Base-by-base conservation (phyloP, 2,329 filamentous ascomycete genomes). In the Penicillium sp. region DNA sequence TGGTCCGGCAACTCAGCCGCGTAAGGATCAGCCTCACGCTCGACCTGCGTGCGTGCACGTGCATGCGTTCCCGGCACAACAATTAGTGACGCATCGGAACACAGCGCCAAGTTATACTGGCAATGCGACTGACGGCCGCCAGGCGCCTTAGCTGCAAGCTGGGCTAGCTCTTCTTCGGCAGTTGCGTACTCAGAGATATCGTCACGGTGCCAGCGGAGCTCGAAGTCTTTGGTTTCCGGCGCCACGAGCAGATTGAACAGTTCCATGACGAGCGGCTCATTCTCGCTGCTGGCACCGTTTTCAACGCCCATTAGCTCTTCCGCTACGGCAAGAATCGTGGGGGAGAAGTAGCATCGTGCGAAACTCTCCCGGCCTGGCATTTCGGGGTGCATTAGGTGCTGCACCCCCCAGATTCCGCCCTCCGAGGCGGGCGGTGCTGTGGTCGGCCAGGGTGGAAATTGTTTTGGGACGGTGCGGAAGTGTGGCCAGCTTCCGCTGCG, bases 61-160 rank as follows among this genome's bases (percentile, higher is more conserved):
- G 71, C 76, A 73, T 96, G 92, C 6, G 86, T 89, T 0, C 89
- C 90, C 0, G 91, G 91, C 0, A 96, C 84, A 0, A 94, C 86
- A 8, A 96, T 77, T 7, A 96, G 76, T 48, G 85, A 88, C 15
- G 82, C 80, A 71, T 96, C 92, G 37, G 88, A 84, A 71, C 86
- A 92, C 8, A 96, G 80, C 8, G 91, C 88, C 43, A 96, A 80
- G 72, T 96, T 96, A 84, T 91, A 96, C 78, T 96, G 92, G 38
- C 91, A 88, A 67, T 94, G 91, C 67, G 83, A 86, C 56, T 87
- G 86, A 0, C 69, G 67, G 13, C 72, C 72, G 1, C 69, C 63
- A 0, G 77, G 76, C n/a, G 70, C 72, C 62, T 78, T 79, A 60
- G 83, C 77, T 1, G 72, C 70, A 51, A 95, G 77, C 29, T 88